phyloP scores from a whole-genome alignment of 1,139 yeast genomes.

The Diutina siamensis region DNA sequence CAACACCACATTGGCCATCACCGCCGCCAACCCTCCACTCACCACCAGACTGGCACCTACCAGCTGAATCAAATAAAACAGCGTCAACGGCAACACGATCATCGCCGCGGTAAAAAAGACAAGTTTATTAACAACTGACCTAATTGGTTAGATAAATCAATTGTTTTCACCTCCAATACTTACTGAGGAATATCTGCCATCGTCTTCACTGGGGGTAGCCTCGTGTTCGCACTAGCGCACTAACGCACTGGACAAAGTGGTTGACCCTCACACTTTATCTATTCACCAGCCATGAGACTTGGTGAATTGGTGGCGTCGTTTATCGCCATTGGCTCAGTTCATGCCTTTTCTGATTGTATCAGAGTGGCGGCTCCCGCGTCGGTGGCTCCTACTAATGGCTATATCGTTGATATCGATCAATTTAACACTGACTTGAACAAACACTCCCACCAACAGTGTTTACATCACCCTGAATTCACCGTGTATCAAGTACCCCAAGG shows the following conservation, averaged over 20 bases:
- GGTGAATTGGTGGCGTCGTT: neutral
- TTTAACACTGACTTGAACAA: neutral
- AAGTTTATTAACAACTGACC: slow-evolving; percentile 60
- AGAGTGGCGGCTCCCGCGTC: neutral
- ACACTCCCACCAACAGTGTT: neutral
- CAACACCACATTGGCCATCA: slow-evolving; percentile 76
- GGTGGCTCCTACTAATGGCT: neutral
- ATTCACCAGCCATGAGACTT: neutral
- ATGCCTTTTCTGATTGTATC: slow-evolving; percentile 1
- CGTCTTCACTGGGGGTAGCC: slow-evolving; percentile 13
- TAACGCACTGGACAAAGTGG: no score
- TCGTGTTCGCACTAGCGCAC: neutral
- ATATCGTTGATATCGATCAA: neutral
- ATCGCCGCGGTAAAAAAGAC: slow-evolving; percentile 82
- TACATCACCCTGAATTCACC: neutral
- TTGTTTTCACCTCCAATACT: slow-evolving; percentile 13
- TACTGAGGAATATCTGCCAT: slow-evolving; percentile 48
- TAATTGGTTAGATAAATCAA: slow-evolving; percentile 16
- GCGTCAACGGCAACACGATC: slow-evolving; percentile 64
- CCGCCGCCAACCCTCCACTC: slow-evolving; percentile 87
- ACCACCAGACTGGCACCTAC: slow-evolving; percentile 42
- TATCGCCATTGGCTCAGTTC: neutral
- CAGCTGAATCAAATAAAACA: slow-evolving; percentile 59
- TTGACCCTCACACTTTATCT: neutral
- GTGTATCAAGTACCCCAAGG: slow-evolving; percentile 1